Percentiles rank a stretch among this genome's conserved stretches.
Evolutionary conservation across 2,329 filamentous ascomycete genomes (phyloP).

Genomic region (Alternaria metachromatica): DNA sequence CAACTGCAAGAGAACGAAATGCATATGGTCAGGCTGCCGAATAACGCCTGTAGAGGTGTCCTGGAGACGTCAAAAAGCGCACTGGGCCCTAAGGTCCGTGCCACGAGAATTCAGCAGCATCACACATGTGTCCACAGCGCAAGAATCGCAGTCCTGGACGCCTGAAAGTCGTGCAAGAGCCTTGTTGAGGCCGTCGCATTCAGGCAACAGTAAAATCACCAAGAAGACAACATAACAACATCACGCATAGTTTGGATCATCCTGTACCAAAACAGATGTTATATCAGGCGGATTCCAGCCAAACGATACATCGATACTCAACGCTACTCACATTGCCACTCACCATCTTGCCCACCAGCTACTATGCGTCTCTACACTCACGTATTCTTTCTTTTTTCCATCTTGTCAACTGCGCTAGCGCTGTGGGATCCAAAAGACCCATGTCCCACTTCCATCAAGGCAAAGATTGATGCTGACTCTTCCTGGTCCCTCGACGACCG

Average conservation of each 20-base stretch:
- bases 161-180: neutral
- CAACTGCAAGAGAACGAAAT: neutral
- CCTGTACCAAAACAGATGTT: neutral
- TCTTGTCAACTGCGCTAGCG: neutral
- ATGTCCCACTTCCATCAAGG: conserved; percentile 8
- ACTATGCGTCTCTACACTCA: neutral
- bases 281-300: neutral
- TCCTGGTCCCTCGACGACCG: neutral
- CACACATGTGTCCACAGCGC: neutral
- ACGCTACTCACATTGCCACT: neutral
- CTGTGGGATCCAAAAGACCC: conserved; percentile 5
- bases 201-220: neutral
- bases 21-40: neutral
- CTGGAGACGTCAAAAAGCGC: neutral
- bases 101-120: neutral
- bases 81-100: neutral
- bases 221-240: neutral
- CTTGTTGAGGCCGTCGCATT: neutral
- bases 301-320: neutral
- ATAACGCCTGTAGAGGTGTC: neutral
- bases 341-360: neutral
- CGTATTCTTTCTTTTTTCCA: neutral
- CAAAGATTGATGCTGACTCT: neutral
- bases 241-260: neutral
- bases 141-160: neutral